Base-by-base conservation (phyloP, 139 green algal genomes). In the Monoraphidium neglectum region DNA sequence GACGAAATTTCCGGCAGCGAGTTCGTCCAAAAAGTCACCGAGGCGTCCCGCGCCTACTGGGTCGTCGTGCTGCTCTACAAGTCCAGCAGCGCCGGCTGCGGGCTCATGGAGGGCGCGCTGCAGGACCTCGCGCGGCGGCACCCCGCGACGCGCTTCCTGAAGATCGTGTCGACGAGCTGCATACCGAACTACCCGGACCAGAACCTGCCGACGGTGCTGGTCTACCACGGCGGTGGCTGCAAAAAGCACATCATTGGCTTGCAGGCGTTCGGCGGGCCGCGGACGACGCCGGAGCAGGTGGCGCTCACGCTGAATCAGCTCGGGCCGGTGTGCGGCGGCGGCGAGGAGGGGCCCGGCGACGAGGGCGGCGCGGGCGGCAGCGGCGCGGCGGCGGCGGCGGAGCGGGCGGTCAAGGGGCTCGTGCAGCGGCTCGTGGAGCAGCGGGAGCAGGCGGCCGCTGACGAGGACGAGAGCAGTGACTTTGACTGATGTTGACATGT, bases 121-220 rank as follows among this genome's bases (percentile, higher is more conserved):
- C 65, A 83, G 5, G 85, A 95, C 79, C 76, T 98, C 10, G 93
- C 94, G 0, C 63, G 56, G 32, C 88, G 89, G 38, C 94, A 97
- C 85, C 82, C 89, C 10, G 36, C 32, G 59, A 96, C 92, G 32
- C 97, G 96, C 70, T 98, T 97, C 77, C 66, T 97, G n/a, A 92
- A 89, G 36, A 98, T 97, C 47, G 61, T 95, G 0, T 90, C 84
- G n/a, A 95, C 89, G 12, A 94, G 94, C 51, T 92, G 84, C 78
- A 94, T 95, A 46, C 82, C 85, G n/a, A 84, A 87, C 47, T 98
- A 97, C 84, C 95, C 95, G 12, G 94, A 98, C 70, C 35, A 78
- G 4, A 95, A 97, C 87, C 68, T 98, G 69, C 95, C 95, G 33
- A 98, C 94, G 10, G 38, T 98, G 77, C 86, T 98, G 69, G 38